Base-by-base conservation (phyloP, 129 eudicot species). In the Flaveria sonorensis region DNA sequence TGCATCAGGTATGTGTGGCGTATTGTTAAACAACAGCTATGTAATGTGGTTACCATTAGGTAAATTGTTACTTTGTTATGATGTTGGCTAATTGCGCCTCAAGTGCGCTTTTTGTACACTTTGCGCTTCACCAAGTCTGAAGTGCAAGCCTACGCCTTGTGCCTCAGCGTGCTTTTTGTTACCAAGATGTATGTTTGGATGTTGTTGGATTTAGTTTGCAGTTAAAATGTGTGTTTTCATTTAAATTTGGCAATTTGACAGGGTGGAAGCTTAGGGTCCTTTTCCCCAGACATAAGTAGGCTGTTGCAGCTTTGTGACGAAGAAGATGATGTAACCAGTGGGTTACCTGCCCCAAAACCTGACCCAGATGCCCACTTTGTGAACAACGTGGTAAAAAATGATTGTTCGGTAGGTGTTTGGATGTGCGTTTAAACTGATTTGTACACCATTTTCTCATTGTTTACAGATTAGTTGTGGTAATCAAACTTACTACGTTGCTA, bases 311-410 rank as follows among this genome's bases (percentile, higher is more conserved):
- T 86, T 7, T 76, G 79, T 80, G 84, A 81, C 56, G 96, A 88
- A 76, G 96, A 90, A 68, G 96, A 90, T 88, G 92, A 90, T 80
- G 96, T 92, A 68, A 88, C 85, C 45, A 90, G 96, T 75, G 85
- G 82, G 39, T 85, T 88, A 75, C 81, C 85, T 60, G 85, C 86
- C 5, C 87, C 87, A 47, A 90, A 88, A 83, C 87, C 90, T 6
- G 92, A 88, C 11, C 89, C 87, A 26, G 87, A 86, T 77, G 87
- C 77, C 6, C 84, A 82, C 8, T 32, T 68, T 45, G 70, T 71
- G 26, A 81, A 83, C 47, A 81, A 88, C 68, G 20, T 16, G 85
- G 89, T 88, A 57, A 70, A 73, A 67, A n/a, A 19, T 68, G 52
- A 42, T 68, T 19, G 43, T 68, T 6, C 2, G 32, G 24, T 36